A percentile compares a stretch with the other conserved stretches of the same genome.
These are phyloP conservation scores for Fusarium lyarnte DNA, from an alignment of 2,329 filamentous ascomycete species.

Conservation along the genomic window DNA sequence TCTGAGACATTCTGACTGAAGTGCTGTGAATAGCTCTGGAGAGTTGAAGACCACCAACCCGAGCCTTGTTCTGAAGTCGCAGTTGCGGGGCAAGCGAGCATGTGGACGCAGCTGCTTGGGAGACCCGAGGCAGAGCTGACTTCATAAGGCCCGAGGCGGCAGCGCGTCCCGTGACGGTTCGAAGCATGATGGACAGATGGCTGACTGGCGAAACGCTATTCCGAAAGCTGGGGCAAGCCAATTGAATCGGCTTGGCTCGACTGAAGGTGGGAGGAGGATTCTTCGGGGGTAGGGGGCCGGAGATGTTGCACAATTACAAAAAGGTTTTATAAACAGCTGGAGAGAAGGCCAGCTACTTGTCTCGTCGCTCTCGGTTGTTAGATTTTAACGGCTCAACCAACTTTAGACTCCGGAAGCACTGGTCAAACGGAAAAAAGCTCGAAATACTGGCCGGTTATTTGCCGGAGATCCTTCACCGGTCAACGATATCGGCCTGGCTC, in stretches of 20 bases:
- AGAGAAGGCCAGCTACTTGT: constrained; percentile 21
- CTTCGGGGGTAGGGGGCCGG: not conserved
- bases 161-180: constrained; percentile 42
- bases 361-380: constrained; percentile 21
- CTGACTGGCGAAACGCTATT: constrained; percentile 28
- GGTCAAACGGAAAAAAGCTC: constrained; percentile 12
- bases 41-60: constrained; percentile 31
- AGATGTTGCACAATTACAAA: constrained; percentile 8
- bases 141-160: constrained; percentile 40
- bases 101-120: constrained; percentile 38
- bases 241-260: constrained; percentile 21
- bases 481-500: constrained; percentile 18
- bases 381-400: constrained; percentile 29
- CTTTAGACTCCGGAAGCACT: constrained; percentile 4
- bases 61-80: constrained; percentile 32
- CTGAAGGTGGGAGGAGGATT: not conserved
- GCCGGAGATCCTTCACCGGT: constrained; percentile 18
- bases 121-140: constrained; percentile 40
- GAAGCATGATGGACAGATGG: constrained; percentile 41
- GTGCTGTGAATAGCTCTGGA: constrained; percentile 55
- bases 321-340: not conserved
- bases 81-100: constrained; percentile 41
- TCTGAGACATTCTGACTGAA: constrained; percentile 61
- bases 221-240: constrained; percentile 18
- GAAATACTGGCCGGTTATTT: constrained; percentile 32